Evolutionary conservation across 2,329 filamentous ascomycete genomes (phyloP).

Genomic region (Aspergillus luchuensis): DNA sequence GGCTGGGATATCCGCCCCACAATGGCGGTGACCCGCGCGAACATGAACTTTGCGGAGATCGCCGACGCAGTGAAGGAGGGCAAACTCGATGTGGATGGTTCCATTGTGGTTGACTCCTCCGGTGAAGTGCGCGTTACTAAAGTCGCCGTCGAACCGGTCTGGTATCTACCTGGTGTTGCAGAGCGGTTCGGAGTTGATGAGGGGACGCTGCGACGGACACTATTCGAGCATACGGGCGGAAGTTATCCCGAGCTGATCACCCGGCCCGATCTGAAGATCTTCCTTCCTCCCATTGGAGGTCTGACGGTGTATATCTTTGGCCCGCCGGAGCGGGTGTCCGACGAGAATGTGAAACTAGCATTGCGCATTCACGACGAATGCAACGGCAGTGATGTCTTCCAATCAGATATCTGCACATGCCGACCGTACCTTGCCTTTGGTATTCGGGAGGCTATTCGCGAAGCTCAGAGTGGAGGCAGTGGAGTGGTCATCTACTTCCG

Average conservation of each 20-base stretch:
- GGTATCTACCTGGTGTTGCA: constrained; percentile 84
- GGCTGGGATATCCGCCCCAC: constrained; percentile 76
- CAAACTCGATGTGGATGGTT: constrained; percentile 76
- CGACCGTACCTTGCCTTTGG: constrained; percentile 91
- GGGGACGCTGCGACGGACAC: constrained; percentile 75
- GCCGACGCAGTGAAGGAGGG: constrained; percentile 83
- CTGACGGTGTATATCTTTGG: constrained; percentile 97
- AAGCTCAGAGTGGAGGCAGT: constrained; percentile 89
- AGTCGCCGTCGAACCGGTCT: constrained; percentile 92
- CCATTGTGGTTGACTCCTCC: constrained; percentile 80
- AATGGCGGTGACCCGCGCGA: constrained; percentile 87
- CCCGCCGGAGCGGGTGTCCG: constrained; percentile 89
- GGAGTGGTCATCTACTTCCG: constrained; percentile 98
- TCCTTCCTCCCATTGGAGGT: constrained; percentile 92
- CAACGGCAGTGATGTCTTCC: constrained; percentile 96
- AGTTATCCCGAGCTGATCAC: constrained; percentile 97
- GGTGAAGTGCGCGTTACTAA: constrained; percentile 95
- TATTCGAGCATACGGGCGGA: constrained; percentile 95
- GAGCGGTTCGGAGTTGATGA: constrained; percentile 93
- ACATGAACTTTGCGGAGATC: constrained; percentile 96
- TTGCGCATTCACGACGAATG: constrained; percentile 86
- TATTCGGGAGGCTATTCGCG: constrained; percentile 95
- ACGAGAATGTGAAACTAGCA: constrained; percentile 77
- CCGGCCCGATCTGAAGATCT: constrained; percentile 89
- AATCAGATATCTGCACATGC: constrained; percentile 96